Percentiles rank a stretch among this genome's conserved stretches.
Conservation (phyloP, 208 protist genomes). For the Trichomonas gallinae region DNA sequence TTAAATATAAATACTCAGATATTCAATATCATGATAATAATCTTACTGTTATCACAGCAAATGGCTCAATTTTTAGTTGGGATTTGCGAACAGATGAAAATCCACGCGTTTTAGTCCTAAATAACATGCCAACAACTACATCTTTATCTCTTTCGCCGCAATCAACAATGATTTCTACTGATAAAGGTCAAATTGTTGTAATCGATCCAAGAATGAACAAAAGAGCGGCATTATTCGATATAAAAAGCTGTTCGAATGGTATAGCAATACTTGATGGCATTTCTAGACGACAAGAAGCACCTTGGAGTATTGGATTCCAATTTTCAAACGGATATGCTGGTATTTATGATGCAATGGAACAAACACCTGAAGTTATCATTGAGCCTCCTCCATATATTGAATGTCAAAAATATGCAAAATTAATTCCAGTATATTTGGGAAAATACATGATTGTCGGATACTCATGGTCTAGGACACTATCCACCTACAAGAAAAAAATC, state of each 20-base stretch:
- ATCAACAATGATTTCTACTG: neutral
- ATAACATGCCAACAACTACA: neutral
- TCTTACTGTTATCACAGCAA: neutral
- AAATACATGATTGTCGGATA: neutral
- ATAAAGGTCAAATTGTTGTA: neutral
- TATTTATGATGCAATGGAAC: neutral
- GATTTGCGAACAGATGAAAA: neutral
- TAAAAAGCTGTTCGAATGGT: neutral
- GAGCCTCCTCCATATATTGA: neutral
- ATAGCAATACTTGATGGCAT: neutral
- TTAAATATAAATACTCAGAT: neutral
- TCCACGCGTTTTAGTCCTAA: neutral
- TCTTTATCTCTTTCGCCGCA: neutral
- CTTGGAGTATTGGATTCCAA: neutral
- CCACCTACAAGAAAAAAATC: neutral
- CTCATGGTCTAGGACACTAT: neutral
- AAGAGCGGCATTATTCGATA: neutral
- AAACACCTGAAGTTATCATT: neutral
- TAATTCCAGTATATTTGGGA: neutral
- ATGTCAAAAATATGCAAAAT: neutral
- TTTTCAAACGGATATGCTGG: neutral
- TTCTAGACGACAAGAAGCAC: neutral
- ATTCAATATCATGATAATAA: neutral
- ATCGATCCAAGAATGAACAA: neutral
- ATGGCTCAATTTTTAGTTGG: neutral